Evolutionary conservation across 352 stramenopile species (phyloP), one percentile per base, ranked within the genome.

Genomic region (Phytophthora idaei): DNA sequence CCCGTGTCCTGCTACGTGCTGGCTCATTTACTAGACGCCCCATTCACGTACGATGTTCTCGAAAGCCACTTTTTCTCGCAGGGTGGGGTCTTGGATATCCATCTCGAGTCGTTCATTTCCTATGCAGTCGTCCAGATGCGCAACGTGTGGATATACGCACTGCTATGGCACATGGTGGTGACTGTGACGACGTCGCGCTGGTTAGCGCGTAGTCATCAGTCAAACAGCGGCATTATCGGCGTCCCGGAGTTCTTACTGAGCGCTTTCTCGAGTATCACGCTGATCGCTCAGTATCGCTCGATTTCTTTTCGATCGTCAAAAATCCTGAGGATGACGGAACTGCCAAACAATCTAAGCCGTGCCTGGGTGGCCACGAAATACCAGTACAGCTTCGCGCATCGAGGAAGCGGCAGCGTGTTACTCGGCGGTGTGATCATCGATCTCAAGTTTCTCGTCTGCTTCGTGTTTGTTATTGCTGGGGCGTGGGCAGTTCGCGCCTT

Each of bases 71-170:
- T 79, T 58, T 74, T 63, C 9, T 72, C 77, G 0, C 29, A 69
- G 11, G 56, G 52, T 1, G 78, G 79, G 1, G 21, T 78, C 6
- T 47, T 80, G 3, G 34, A 71, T 14, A 64, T 82, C 25, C 57
- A 62, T 1, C 11, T 76, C 8, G 28, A 54, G 0, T 53, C 70
- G 1, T 80, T 83, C 9, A 48, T 83, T 5, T 57, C 54, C 1
- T 62, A 78, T 11, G 71, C 73, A 0, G 69, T 74, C 1, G 68
- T 81, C 0, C 80, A 83, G n/a, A 85, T 88, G 75, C 71, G 75
- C 0, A 80, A 63, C 7, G 73, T 84, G 11, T 87, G 72, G 81
- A 39, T 81, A 4, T 65, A 83, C 5, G 61, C 70, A 1, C 27
- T 87, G n/a, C 4, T 67, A 6, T 73, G 78, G 53, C 71, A 85